Evolutionary conservation across 1,284 basidiomycete species (phyloP), one percentile per base, ranked within the genome.

Genomic region (Prillingera fragicola): DNA sequence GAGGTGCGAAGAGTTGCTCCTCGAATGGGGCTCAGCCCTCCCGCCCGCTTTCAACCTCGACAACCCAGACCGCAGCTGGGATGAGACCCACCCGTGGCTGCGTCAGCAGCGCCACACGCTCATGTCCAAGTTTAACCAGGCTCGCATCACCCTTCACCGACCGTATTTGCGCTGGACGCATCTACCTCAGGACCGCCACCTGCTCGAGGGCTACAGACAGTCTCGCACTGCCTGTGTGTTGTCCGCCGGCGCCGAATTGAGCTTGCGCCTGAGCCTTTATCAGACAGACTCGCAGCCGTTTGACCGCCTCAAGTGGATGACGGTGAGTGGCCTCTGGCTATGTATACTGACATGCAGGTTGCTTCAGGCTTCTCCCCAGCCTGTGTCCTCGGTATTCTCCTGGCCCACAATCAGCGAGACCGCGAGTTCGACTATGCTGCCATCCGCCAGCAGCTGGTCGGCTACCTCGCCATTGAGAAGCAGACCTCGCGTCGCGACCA

Each of bases 221-320:
- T 52, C 48, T 8, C 50, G 52, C 31, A 39, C 54, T 17, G 57
- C 56, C 24, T 57, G 57, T 21, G 44, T 62, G 3, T 28, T 41
- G 5, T 47, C 41, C 1, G 53, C 56, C 1, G 52, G 53, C 8
- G 58, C 56, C 3, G 60, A 62, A 38, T 41, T 62, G 17, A 42
- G 44, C 5, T 49, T 59, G 40, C 45, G 60, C 28, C 54, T 56
- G 19, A 19, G 31, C 7, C 39, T 54, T 25, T 47, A 56, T 22
- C 46, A 48, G 22, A 37, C 34, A 7, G 52, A 53, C 32, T 22
- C 23, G 13, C 57, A 57, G 28, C 56, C 60, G 0, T 49, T 62
- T 7, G 60, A 62, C 44, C 44, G 60, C 17, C 59, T 60, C 54
- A 62, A 62, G 50, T 62, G 60, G 60, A 57, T 60, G 43, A 60